Percentiles rank a stretch among this genome's conserved stretches.
Evolutionary conservation across 257 asterid species (phyloP).

Genomic region (Nicotiana noctiflora): DNA sequence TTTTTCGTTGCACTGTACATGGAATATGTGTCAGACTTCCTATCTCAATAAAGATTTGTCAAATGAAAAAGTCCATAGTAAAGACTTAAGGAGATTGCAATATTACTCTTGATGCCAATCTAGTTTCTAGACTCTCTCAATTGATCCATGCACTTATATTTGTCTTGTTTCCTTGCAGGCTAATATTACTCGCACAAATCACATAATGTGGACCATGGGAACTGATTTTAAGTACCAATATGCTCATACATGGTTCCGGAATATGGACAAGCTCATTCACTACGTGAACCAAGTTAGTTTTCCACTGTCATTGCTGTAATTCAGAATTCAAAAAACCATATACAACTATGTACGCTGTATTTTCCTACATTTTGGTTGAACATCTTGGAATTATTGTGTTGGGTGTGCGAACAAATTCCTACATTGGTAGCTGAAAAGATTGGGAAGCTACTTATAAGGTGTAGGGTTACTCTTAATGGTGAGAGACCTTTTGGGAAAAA

Average conservation of each 20-base stretch:
- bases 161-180: constrained; percentile 46
- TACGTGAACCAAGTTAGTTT: constrained; percentile 75
- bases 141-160: neutral
- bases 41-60: neutral
- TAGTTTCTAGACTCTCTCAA: neutral
- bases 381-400: neutral
- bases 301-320: neutral
- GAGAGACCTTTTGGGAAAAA: too few relatives aligned
- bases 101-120: neutral
- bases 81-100: neutral
- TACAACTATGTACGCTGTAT: neutral
- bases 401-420: too few relatives aligned
- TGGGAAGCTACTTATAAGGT: too few relatives aligned
- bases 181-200: constrained; percentile 87
- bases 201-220: constrained; percentile 99
- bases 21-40: neutral
- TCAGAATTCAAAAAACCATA: neutral
- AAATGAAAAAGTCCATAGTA: neutral
- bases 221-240: constrained; percentile 97
- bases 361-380: neutral
- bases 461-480: too few relatives aligned
- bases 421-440: too few relatives aligned
- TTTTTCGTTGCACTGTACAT: neutral
- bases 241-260: constrained; percentile 77
- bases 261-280: constrained; percentile 98